phyloP scores from a whole-genome alignment of 176 grass and related monocot genomes.

The Elymus sibiricus region DNA sequence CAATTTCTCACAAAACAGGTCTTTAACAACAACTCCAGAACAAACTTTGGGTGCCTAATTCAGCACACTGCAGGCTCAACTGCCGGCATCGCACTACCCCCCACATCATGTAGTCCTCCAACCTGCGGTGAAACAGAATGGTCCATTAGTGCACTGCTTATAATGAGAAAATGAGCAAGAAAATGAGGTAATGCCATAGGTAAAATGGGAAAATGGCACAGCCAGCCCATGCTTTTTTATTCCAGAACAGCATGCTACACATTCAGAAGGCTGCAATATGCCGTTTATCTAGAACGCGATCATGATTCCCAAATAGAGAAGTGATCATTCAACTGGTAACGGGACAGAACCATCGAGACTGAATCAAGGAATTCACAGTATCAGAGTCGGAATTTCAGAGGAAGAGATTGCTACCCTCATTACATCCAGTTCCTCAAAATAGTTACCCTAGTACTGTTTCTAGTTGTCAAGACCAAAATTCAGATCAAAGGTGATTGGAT shows the following conservation, averaged over 20 bases:
- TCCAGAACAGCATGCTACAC: background rate
- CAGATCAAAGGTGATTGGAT: background rate
- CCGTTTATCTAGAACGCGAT: background rate
- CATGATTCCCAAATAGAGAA: background rate
- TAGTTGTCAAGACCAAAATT: background rate
- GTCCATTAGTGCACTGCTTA: background rate
- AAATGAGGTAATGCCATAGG: background rate
- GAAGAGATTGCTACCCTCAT: background rate
- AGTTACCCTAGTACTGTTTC: background rate
- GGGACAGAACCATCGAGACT: background rate
- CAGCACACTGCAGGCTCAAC: background rate
- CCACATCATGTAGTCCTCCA: background rate
- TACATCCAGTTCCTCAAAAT: background rate
- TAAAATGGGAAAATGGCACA: background rate
- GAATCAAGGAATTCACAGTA: background rate
- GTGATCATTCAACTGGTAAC: background rate
- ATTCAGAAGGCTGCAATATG: background rate
- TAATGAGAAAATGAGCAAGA: background rate
- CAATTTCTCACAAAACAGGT: background rate
- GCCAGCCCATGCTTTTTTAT: background rate
- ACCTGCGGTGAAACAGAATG: background rate
- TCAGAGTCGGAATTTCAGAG: background rate
- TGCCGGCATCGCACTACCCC: slow-evolving; percentile 11
- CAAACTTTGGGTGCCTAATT: background rate
- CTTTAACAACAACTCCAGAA: slow-evolving; percentile 21